Evolutionary conservation across 1,139 yeast genomes (phyloP).

Genomic region (Lodderomyces oxycetoniae): DNA sequence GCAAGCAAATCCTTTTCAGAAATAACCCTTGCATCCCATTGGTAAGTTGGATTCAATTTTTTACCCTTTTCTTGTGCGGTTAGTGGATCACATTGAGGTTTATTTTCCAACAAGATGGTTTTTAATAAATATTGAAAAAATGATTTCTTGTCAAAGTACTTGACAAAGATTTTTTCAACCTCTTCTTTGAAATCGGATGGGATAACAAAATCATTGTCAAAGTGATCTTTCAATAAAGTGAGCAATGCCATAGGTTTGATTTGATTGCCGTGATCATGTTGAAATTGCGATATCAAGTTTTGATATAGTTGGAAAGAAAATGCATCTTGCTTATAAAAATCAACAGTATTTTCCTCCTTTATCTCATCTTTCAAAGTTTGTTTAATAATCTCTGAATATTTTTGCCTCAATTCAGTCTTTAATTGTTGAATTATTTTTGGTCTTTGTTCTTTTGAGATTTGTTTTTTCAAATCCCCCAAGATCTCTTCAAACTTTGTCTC

Average conservation of each 20-base stretch:
- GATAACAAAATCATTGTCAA: slow-evolving; percentile 15
- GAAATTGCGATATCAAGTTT: slow-evolving; percentile 20
- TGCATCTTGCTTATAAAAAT: slow-evolving; percentile 17
- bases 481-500: slow-evolving; percentile 12
- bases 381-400: slow-evolving; percentile 15
- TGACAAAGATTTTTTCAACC: slow-evolving; percentile 11
- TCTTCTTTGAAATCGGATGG: slow-evolving; percentile 7
- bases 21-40: slow-evolving; percentile 18
- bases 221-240: slow-evolving; percentile 12
- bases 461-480: slow-evolving; percentile 9
- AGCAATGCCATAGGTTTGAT: slow-evolving; percentile 18
- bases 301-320: slow-evolving; percentile 20
- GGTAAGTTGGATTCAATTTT: slow-evolving; percentile 17
- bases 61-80: slow-evolving; percentile 21
- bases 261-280: slow-evolving; percentile 15
- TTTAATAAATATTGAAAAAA: slow-evolving; percentile 16
- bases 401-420: slow-evolving; percentile 10
- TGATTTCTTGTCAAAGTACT: slow-evolving; percentile 14
- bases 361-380: slow-evolving; percentile 17
- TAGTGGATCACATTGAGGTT: slow-evolving; percentile 21
- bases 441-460: slow-evolving; percentile 10
- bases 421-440: slow-evolving; percentile 10
- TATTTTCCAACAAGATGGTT: slow-evolving; percentile 17
- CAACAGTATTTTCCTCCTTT: slow-evolving; percentile 18
- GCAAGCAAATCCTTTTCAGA: slow-evolving; percentile 14